Evolutionary conservation across 2,329 filamentous ascomycete species (phyloP).

Genomic region (Alternaria sp.): DNA sequence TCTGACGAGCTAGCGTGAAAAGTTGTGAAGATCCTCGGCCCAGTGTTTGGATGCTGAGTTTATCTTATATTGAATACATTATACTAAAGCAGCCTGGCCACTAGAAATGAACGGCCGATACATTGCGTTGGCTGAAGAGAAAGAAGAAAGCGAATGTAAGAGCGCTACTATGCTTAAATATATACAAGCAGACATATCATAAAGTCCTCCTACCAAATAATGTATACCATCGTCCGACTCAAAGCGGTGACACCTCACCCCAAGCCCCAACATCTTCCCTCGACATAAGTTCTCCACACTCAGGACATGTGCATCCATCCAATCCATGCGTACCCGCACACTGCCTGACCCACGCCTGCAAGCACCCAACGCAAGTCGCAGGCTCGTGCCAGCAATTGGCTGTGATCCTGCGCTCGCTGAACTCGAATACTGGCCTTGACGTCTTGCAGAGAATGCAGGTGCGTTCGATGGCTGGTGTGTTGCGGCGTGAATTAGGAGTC

Average conservation of each 20-base stretch:
- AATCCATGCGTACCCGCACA: constrained; percentile 25
- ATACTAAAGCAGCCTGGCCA: not conserved
- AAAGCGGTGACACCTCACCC: constrained; percentile 16
- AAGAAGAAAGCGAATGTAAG: constrained; percentile 2
- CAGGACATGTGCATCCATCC: constrained; percentile 35
- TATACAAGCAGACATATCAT: not conserved
- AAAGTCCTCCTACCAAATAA: not conserved
- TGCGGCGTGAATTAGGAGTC: constrained; percentile 17
- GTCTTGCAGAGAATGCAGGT: constrained; percentile 40
- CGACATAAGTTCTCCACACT: constrained; percentile 35
- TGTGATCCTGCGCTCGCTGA: constrained; percentile 30
- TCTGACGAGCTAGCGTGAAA: accelerated
- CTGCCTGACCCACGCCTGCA: constrained; percentile 34
- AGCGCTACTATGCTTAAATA: not conserved
- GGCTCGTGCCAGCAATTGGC: constrained; percentile 38
- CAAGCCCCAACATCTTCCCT: constrained; percentile 36
- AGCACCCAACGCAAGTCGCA: constrained; percentile 35
- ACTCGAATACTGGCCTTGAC: constrained; percentile 24
- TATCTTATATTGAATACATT: not conserved
- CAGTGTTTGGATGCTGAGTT: accelerated
- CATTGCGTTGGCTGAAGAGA: not conserved
- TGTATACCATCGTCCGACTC: not conserved
- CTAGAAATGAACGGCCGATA: not conserved
- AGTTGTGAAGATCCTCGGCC: not conserved
- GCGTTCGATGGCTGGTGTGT: constrained; percentile 25